Evolutionary conservation across 2,329 filamentous ascomycete species (phyloP), one percentile per base, ranked within the genome.

Genomic region (Hypoxylon sp.): DNA sequence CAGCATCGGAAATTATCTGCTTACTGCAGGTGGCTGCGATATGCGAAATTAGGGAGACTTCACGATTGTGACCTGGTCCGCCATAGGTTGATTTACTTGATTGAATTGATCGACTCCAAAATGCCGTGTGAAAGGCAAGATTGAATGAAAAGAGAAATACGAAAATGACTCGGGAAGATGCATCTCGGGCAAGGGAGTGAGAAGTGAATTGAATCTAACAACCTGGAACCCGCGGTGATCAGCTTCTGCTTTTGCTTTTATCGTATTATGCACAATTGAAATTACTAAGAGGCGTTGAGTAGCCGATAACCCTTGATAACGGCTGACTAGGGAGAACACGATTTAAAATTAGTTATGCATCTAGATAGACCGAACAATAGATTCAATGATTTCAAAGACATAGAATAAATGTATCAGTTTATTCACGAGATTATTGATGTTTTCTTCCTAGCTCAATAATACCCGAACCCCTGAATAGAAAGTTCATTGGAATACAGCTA

Each of bases 241-340:
- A 46, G 57, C 33, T 37, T 42, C 44, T 63, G 26, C 37, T 26
- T 37, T 10, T 55, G 19, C 19, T 58, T 59, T 62, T 59, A 52
- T 37, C 35, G 53, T 52, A 57, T 60, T 52, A 57, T 60, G 44
- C 50, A 59, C 47, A 42, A 63, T 63, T 58, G 29, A 66, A 66
- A 69, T 66, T 66, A 63, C 57, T 66, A 69, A 57, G 54, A 60
- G 44, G 17, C 10, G 39, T 44, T n/a, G 24, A 22, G 26, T 46
- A 17, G 37, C 19, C 11, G 58, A 53, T 61, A 61, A 46, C 58
- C 47, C 58, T 37, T 53, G 50, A 61, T 48, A 48, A 47, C 33
- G 35, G 47, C 47, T 29, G 26, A 50, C 47, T 35, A 44, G 54
- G 53, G 54, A 44, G 44, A 31, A 35, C 17, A 44, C 8, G 17